Conservation (phyloP, 306 rosid species). For the Astragalus membranaceus region DNA sequence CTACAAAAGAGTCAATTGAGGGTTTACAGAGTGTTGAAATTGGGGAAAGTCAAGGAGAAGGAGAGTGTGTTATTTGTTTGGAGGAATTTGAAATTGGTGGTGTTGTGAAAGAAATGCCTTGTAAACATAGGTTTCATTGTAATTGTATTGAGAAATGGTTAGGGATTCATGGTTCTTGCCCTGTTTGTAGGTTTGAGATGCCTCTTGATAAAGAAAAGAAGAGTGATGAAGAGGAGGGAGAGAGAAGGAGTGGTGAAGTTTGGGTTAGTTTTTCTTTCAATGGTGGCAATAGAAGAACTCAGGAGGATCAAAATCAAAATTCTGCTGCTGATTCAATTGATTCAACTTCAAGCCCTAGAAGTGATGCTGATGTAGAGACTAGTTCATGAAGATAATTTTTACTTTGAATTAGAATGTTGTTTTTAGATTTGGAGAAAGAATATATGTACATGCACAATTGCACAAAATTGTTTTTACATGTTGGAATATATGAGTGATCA, state of each 20-base stretch:
- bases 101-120: slow-evolving; percentile 61
- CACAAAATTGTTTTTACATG: slow-evolving; percentile 8
- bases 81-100: slow-evolving; percentile 54
- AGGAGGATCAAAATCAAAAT: slow-evolving; percentile 20
- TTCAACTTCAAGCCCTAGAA: neutral
- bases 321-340: neutral
- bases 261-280: slow-evolving; percentile 60
- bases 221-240: slow-evolving; percentile 22
- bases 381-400: slow-evolving; percentile 6
- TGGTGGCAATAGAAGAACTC: slow-evolving; percentile 23
- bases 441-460: slow-evolving; percentile 28
- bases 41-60: slow-evolving; percentile 22
- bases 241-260: slow-evolving; percentile 36
- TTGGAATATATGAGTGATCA: slow-evolving; percentile 4
- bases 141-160: slow-evolving; percentile 76
- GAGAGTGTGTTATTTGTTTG: slow-evolving; percentile 72
- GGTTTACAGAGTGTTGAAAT: slow-evolving; percentile 43
- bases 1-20: slow-evolving; percentile 63
- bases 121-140: slow-evolving; percentile 61
- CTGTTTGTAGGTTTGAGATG: slow-evolving; percentile 71
- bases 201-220: slow-evolving; percentile 53
- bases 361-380: slow-evolving; percentile 15
- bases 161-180: slow-evolving; percentile 70
- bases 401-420: neutral
- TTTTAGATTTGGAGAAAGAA: neutral